phyloP scores from a whole-genome alignment of 768 basidiomycete genomes.

The Suillus occidentalis region DNA sequence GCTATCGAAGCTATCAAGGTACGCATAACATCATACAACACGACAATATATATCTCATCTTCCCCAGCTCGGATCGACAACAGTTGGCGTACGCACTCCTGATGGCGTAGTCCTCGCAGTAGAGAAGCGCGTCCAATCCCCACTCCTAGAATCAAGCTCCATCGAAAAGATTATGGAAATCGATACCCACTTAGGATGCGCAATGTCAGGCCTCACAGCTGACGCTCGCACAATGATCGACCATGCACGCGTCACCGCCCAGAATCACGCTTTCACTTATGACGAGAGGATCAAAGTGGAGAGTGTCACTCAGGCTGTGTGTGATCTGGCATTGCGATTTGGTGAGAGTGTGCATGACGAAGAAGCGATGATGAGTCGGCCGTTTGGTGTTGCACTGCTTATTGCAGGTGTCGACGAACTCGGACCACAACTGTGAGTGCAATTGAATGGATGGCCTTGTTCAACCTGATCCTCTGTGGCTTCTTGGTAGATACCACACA shows the following conservation, averaged over 20 bases:
- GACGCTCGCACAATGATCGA: slow-evolving; percentile 99
- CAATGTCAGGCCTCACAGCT: slow-evolving; percentile 96
- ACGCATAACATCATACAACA: neutral
- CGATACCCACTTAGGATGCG: slow-evolving; percentile 92
- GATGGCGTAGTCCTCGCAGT: slow-evolving; percentile 92
- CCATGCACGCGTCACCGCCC: slow-evolving; percentile 95
- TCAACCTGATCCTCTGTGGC: slow-evolving; percentile 5
- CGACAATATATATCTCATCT: slow-evolving; percentile 4
- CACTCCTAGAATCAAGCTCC: slow-evolving; percentile 89
- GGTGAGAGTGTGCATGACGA: slow-evolving; percentile 99
- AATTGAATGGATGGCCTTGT: slow-evolving; percentile 3
- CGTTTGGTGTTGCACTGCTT: slow-evolving; percentile 95
- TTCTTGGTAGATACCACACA: slow-evolving; percentile 77
- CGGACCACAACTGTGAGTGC: slow-evolving; percentile 88
- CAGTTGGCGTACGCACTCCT: slow-evolving; percentile 90
- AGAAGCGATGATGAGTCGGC: slow-evolving; percentile 98
- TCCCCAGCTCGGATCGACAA: slow-evolving; percentile 91
- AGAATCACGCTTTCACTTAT: slow-evolving; percentile 95
- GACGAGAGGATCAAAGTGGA: slow-evolving; percentile 97
- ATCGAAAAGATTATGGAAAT: slow-evolving; percentile 99
- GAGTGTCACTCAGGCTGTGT: slow-evolving; percentile 96
- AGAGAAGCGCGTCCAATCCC: slow-evolving; percentile 98
- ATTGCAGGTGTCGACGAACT: slow-evolving; percentile 97
- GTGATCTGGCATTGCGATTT: slow-evolving; percentile 94
- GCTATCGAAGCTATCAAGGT: slow-evolving; percentile 99